Evolutionary conservation across 352 stramenopile genomes (phyloP), one percentile per base, ranked within the genome.

Genomic region (Globisporangium middletonii): DNA sequence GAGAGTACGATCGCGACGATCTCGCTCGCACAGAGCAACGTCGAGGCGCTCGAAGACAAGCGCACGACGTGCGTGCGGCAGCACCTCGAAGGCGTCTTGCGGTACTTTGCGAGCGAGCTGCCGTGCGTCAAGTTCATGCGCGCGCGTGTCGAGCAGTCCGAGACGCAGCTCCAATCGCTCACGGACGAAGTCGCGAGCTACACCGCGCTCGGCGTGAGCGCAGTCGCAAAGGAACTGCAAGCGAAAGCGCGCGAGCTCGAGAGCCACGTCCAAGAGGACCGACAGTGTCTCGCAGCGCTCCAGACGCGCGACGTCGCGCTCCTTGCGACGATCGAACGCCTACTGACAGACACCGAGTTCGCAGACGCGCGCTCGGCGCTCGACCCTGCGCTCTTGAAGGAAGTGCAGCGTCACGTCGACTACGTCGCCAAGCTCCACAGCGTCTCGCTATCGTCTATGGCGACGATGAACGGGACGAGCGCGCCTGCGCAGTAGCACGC

Each of bases 81-180:
- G 63, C 75, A 92, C 38, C 50, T 92, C 13, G 76, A 94, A 60
- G 78, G 74, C 30, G 69, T 80, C 15, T 54, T 88, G 11, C 77
- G 79, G 27, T 94, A 91, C 50, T 88, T 90, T 54, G 75, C 75
- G 47, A 88, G 81, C 53, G 75, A 94, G 45, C 53, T 89, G 50
- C 81, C 79, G 23, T 94, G 83, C 46, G 65, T 91, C 12, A 85
- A 90, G 62, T 92, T 92, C 53, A 92, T 91, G 76, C 76, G 79
- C 64, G 74, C 71, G 9, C 75, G 83, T 6, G 74, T 86, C 0
- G 60, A 74, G 33, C 72, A 89, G 38, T 71, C 74, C 4, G 60
- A 80, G 35, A 37, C 60, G 2, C 58, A 87, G 41, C 33, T 85
- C 46, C 50, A 67, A 16, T 68, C 79, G 46, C 53, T 77, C 44